Conservation (phyloP, 225 moss, liverwort and hornwort species). For the Physcomitrellopsis africana region DNA sequence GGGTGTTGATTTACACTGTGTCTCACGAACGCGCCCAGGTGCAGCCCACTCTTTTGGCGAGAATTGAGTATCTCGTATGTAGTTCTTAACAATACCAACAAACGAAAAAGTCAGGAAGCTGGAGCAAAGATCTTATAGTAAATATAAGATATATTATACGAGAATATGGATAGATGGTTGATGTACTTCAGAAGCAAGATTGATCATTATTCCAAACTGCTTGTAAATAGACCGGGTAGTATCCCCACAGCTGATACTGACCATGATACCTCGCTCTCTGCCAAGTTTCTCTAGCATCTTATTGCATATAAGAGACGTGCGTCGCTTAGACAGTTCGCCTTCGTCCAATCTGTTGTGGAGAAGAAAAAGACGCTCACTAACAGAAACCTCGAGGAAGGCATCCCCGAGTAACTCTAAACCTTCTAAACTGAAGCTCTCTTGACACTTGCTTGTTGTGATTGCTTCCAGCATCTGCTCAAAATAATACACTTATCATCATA, state of each 20-base stretch:
- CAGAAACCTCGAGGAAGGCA: slow-evolving; percentile 90
- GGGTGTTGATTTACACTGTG: slow-evolving; percentile 55
- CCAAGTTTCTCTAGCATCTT: slow-evolving; percentile 72
- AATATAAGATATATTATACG: neutral
- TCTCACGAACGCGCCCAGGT: slow-evolving; percentile 65
- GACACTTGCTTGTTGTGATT: slow-evolving; percentile 81
- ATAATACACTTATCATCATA: slow-evolving; percentile 16
- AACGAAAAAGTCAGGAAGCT: slow-evolving; percentile 16
- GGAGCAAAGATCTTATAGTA: neutral
- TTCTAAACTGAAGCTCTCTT: slow-evolving; percentile 72
- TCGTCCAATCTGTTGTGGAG: slow-evolving; percentile 63
- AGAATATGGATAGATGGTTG: neutral
- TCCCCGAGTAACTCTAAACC: slow-evolving; percentile 87
- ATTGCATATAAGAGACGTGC: slow-evolving; percentile 70
- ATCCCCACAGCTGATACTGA: slow-evolving; percentile 29
- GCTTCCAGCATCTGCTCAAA: slow-evolving; percentile 78
- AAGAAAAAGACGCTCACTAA: slow-evolving; percentile 89
- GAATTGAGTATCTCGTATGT: slow-evolving; percentile 76
- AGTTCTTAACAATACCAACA: slow-evolving; percentile 57
- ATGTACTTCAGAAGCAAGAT: slow-evolving; percentile 11
- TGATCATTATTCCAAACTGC: neutral
- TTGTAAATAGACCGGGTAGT: neutral
- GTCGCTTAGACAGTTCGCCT: slow-evolving; percentile 72
- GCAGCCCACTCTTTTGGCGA: slow-evolving; percentile 72
- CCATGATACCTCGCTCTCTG: slow-evolving; percentile 47